A percentile compares a stretch with the other conserved stretches of the same genome.
phyloP scores from a whole-genome alignment of 108 stramenopile species.

The Epithemia pelagica region DNA sequence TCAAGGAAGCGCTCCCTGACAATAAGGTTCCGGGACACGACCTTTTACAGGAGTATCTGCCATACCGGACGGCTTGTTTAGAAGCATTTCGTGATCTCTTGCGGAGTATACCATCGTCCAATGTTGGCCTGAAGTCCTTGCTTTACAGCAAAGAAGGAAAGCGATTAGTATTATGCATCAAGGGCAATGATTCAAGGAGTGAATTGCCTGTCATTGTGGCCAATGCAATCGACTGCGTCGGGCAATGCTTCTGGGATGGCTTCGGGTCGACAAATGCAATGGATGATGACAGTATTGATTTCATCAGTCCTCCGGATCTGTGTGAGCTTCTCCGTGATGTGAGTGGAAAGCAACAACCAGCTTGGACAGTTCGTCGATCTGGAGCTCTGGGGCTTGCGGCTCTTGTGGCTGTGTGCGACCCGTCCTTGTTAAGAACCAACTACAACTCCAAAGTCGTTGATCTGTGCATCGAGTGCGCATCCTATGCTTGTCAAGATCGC shows the following conservation, averaged over 20 bases:
- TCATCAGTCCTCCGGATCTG: constrained; percentile 13
- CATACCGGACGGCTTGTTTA: constrained; percentile 53
- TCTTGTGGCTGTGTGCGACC: constrained; percentile 35
- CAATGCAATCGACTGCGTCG: constrained; percentile 54
- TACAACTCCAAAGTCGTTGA: constrained; percentile 32
- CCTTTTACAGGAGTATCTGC: constrained; percentile 40
- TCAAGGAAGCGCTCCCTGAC: constrained; percentile 47
- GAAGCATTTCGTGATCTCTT: constrained; percentile 35
- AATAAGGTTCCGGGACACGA: constrained; percentile 12
- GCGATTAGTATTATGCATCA: background rate
- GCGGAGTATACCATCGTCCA: constrained; percentile 19
- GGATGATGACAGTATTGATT: constrained; percentile 14
- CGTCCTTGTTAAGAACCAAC: constrained; percentile 24
- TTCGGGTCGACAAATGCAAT: constrained; percentile 23
- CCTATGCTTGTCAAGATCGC: constrained; percentile 50
- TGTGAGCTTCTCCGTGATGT: constrained; percentile 4
- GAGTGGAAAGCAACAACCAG: constrained; percentile 30
- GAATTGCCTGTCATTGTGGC: constrained; percentile 65
- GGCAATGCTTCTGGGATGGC: constrained; percentile 44
- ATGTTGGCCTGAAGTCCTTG: background rate
- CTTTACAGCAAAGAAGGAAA: background rate
- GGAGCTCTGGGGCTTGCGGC: constrained; percentile 38
- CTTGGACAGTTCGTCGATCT: constrained; percentile 57
- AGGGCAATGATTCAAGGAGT: background rate
- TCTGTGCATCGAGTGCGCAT: constrained; percentile 14